Base-by-base conservation (phyloP, 2,329 filamentous ascomycete genomes). In the Phyllosticta citribraziliensis region DNA sequence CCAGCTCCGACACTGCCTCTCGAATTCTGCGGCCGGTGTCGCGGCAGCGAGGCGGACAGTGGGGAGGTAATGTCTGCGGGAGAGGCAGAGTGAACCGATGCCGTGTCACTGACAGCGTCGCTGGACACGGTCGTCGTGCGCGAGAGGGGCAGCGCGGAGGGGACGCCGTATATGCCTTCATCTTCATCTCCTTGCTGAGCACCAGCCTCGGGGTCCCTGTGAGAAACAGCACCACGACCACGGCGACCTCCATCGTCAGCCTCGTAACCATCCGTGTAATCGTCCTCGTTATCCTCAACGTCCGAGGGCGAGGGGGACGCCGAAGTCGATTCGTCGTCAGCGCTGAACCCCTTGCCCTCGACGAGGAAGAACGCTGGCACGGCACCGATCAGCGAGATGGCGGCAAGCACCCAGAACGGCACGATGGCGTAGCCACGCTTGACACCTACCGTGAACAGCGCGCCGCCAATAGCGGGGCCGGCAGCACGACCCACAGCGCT, bases 391-490 rank as follows among this genome's bases (percentile, higher is more conserved):
- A 83, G 64, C 0, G 85, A 82, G 53, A 95, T 77, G 0, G 76
- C 67, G 0, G 84, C 81, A n/a, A 97, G 78, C 3, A 88, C 79
- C 85, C 89, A 96, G 83, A 89, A 97, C 0, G 92, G 87, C 0
- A 88, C 77, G 57, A 95, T 83, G 30, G 94, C 80, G 70, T 90
- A 93, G 0, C 89, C 89, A 30, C 80, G 77, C 67, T 88, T 83
- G 0, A 91, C 84, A 0, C 93, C 93, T 75, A 83, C 84, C 0
- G 85, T 88, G 69, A 96, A 97, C 0, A 86, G 79, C 1, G 80
- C 76, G 0, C 93, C 93, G 0, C 85, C 82, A 35, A 88, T 73
- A 0, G 89, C 88, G 0, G 94, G 93, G 0, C 94, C 94, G 0
- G 82, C 69, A 0, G 91, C 92, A 56, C 92, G 80, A 1, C 92